Evolutionary conservation across 2,329 filamentous ascomycete species (phyloP).

Genomic region (Talaromyces piceae): DNA sequence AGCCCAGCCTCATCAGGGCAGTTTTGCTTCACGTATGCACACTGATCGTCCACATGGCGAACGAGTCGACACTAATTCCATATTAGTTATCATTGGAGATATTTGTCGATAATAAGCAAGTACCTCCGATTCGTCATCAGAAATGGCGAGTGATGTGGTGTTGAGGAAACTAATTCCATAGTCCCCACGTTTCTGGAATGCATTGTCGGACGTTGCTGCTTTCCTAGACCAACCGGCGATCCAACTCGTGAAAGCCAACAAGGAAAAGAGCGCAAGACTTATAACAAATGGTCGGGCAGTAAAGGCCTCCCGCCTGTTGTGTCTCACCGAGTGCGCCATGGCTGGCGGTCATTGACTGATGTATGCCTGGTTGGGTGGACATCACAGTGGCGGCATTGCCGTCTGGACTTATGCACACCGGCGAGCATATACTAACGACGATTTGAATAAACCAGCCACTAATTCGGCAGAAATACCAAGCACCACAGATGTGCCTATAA

Average conservation of each 20-base stretch:
- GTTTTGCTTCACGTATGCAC: constrained; percentile 73
- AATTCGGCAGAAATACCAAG: not conserved
- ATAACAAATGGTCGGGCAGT: constrained; percentile 40
- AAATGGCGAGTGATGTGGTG: not conserved
- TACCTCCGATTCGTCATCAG: constrained; percentile 9
- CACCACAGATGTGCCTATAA: not conserved
- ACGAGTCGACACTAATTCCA: constrained; percentile 65
- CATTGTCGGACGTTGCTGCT: not conserved
- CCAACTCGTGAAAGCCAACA: constrained; percentile 26
- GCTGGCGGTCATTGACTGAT: constrained; percentile 15
- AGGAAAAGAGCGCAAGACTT: constrained; percentile 32
- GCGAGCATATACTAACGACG: not conserved
- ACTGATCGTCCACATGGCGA: constrained; percentile 70
- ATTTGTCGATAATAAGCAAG: not conserved
- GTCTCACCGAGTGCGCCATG: constrained; percentile 14
- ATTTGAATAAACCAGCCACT: not conserved
- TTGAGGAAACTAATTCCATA: not conserved
- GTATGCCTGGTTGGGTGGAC: constrained; percentile 17
- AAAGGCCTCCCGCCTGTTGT: constrained; percentile 24
- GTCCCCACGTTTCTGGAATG: constrained; percentile 3
- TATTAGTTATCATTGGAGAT: not conserved
- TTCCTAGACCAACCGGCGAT: not conserved
- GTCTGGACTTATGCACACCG: not conserved
- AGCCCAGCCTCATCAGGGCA: constrained; percentile 85
- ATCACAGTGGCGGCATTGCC: constrained; percentile 26